Conservation (phyloP, 2,329 filamentous ascomycete genomes). For the Colletotrichum simmondsii region DNA sequence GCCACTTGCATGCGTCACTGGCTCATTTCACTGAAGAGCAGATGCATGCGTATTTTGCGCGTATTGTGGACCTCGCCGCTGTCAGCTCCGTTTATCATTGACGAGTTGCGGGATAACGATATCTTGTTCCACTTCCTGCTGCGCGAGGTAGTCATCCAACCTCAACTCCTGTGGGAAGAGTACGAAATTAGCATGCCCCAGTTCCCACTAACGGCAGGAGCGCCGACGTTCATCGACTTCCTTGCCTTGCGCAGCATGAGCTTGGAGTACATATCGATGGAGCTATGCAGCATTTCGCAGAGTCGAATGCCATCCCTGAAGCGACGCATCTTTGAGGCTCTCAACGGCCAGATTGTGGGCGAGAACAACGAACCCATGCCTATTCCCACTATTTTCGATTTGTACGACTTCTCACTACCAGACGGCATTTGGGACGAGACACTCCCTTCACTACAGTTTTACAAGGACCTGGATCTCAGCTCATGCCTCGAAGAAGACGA, state of each 20-base stretch:
- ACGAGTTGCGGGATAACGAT: slow-evolving; percentile 82
- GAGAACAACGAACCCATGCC: slow-evolving; percentile 73
- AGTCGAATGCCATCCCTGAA: slow-evolving; percentile 77
- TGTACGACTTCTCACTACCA: slow-evolving; percentile 85
- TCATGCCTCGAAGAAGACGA: slow-evolving; percentile 71
- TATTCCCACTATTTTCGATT: slow-evolving; percentile 85
- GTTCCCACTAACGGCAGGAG: slow-evolving; percentile 77
- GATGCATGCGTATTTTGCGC: slow-evolving; percentile 78
- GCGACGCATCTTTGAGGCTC: slow-evolving; percentile 73
- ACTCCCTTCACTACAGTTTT: slow-evolving; percentile 66
- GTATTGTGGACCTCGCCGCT: slow-evolving; percentile 87
- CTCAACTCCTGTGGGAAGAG: slow-evolving; percentile 80
- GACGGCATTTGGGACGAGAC: slow-evolving; percentile 62
- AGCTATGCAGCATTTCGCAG: slow-evolving; percentile 82
- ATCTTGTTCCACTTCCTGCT: slow-evolving; percentile 83
- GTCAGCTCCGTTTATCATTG: slow-evolving; percentile 78
- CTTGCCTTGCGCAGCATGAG: slow-evolving; percentile 80
- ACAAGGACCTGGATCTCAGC: slow-evolving; percentile 74
- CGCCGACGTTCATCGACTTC: slow-evolving; percentile 79
- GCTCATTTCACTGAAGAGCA: slow-evolving; percentile 76
- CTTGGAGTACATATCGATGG: slow-evolving; percentile 86
- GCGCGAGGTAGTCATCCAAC: slow-evolving; percentile 76
- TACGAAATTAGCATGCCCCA: slow-evolving; percentile 67
- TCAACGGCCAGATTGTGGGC: slow-evolving; percentile 80
- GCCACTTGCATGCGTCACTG: slow-evolving; percentile 72